Base-by-base conservation (phyloP, 805 yeast genomes). In the Grigorovia yakushimaensis region DNA sequence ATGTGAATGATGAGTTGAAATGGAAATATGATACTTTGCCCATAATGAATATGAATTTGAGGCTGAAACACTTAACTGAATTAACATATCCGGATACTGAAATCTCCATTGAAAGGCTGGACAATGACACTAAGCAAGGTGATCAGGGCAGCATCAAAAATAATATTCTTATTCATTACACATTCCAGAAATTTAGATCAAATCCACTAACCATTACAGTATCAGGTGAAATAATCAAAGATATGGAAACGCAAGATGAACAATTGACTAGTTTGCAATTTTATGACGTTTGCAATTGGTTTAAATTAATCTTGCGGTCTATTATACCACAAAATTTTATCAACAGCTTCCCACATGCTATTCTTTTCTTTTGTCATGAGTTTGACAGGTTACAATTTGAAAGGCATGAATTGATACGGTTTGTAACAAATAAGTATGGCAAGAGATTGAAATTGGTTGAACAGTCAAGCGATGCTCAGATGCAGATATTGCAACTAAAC, bases 1-100 rank as follows among this genome's bases (percentile, higher is more conserved):
- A 44, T 17, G 42, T 58, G 13, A 52, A 54, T 27, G 44, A 49
- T 1, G 65, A 60, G 43, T 47, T 59, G 22, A 44, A 44, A 7
- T 15, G 48, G 21, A 61, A 60, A 43, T 55, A 51, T 45, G 66
- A 61, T 43, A 56, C 63, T 1, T 37, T 61, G 45, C 66, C 67
- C 2, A 23, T 62, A 20, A 46, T 60, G 24, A 59, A 60, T 41
- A 54, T 55, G 53, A 49, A 54, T 18, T 18, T 51, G 38, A 42
- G 67, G 30, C 43, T 59, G 27, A 22, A 48, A 22, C 52, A 53
- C 46, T 30, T 62, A 41, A 45, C 24, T 35, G 44, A 53, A 5
- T 45, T 43, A 42, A 21, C 54, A 36, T 59, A 55, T 44, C 52
- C 58, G 6, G 18, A 47, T 38, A 50, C 56, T 13, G 42, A 44